Conservation (phyloP, 306 rosid genomes). For the Cucurbita pepo region DNA sequence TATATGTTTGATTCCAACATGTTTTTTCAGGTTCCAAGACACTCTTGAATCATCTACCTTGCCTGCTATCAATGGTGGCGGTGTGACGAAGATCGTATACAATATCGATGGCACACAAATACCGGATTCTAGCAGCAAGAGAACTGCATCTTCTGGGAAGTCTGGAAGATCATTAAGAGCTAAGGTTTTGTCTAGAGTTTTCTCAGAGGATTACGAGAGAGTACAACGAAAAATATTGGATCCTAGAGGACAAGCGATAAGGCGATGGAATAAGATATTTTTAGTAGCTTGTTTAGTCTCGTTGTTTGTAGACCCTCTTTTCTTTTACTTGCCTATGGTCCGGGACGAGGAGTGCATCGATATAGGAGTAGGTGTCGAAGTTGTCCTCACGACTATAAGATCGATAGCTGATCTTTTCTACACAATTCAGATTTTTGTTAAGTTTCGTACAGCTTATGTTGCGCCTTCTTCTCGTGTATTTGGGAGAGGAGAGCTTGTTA, state of each 20-base stretch:
- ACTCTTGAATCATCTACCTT: slow-evolving; percentile 15
- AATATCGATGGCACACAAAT: slow-evolving; percentile 17
- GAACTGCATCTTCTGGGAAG: slow-evolving; percentile 4
- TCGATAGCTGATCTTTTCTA: slow-evolving; percentile 30
- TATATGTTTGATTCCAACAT: background rate
- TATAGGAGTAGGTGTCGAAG: slow-evolving; percentile 22
- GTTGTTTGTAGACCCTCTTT: slow-evolving; percentile 39
- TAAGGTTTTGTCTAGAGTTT: slow-evolving; percentile 35
- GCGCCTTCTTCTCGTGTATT: slow-evolving; percentile 49
- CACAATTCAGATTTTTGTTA: slow-evolving; percentile 25
- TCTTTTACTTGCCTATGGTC: slow-evolving; percentile 36
- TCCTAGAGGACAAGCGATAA: slow-evolving; percentile 24
- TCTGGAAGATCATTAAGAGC: slow-evolving; percentile 16
- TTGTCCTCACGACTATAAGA: slow-evolving; percentile 27
- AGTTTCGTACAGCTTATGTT: slow-evolving; percentile 33
- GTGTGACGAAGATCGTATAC: slow-evolving; percentile 17
- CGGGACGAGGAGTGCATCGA: slow-evolving; percentile 18
- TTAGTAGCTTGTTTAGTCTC: slow-evolving; percentile 27
- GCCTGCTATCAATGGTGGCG: slow-evolving; percentile 11
- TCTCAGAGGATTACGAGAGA: slow-evolving; percentile 38
- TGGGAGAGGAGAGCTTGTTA: slow-evolving; percentile 52
- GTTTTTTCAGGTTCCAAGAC: slow-evolving; percentile 21
- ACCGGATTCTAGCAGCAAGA: slow-evolving; percentile 6
- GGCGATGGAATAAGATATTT: slow-evolving; percentile 35
- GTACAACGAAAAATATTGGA: slow-evolving; percentile 28